Conservation (phyloP, 2,329 filamentous ascomycete genomes). For the Sporothrix variecibatus region DNA sequence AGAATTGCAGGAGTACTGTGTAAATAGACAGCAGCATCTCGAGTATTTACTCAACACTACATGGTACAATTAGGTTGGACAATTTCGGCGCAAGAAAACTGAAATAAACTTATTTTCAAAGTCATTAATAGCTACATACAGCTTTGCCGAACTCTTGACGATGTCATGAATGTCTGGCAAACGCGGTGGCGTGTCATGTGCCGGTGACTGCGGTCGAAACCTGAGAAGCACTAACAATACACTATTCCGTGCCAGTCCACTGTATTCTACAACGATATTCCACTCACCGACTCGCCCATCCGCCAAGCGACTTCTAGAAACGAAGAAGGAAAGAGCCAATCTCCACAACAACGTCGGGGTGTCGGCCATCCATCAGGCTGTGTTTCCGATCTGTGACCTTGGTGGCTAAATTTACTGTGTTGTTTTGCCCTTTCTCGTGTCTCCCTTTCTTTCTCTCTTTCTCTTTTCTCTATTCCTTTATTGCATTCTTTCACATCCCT, state of each 20-base stretch:
- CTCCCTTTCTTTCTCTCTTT: background rate
- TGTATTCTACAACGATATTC: background rate
- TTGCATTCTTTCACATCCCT: background rate
- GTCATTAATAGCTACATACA: no score
- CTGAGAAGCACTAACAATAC: background rate
- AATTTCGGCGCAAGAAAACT: background rate
- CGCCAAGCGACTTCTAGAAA: background rate
- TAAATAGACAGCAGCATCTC: background rate
- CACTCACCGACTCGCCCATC: no score
- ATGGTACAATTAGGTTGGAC: background rate
- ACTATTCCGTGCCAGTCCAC: background rate
- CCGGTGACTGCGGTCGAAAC: background rate
- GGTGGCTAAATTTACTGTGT: slow-evolving; percentile 2
- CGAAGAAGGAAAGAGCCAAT: background rate
- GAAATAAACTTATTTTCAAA: background rate
- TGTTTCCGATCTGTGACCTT: slow-evolving; percentile 4
- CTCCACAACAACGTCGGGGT: background rate
- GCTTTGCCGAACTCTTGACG: background rate
- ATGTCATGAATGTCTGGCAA: background rate
- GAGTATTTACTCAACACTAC: background rate
- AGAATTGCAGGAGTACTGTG: background rate
- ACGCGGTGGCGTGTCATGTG: background rate
- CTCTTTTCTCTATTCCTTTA: background rate
- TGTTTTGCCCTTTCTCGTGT: background rate
- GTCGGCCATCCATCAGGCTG: slow-evolving; percentile 6